Evolutionary conservation across 768 basidiomycete species (phyloP).

Genomic region (Sarcodon aspratus): DNA sequence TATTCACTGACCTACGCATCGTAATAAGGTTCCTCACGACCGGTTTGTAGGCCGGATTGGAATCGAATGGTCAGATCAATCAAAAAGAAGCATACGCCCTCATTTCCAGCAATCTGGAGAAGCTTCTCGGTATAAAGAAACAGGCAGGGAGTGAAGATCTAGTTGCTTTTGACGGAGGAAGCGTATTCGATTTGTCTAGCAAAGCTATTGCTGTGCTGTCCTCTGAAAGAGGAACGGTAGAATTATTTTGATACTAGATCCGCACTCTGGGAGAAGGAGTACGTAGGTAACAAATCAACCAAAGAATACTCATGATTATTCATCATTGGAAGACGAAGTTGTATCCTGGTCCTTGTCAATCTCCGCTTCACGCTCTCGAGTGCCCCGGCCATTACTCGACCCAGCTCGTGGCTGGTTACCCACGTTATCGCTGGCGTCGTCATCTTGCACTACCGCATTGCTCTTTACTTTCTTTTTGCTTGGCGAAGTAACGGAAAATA

Average conservation of each 20-base stretch:
- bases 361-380: no score
- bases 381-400: constrained; percentile 3
- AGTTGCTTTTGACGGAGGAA: constrained; percentile 19
- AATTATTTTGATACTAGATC: constrained; percentile 13
- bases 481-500: constrained; percentile 8
- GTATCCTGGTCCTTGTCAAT: no score
- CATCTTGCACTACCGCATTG: constrained; percentile 21
- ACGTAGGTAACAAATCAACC: constrained; percentile 6
- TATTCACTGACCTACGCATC: neutral
- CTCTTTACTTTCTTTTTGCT: constrained; percentile 19
- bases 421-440: constrained; percentile 12
- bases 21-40: neutral
- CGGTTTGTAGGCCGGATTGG: constrained; percentile 23
- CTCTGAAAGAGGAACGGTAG: constrained; percentile 15
- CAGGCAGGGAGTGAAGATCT: constrained; percentile 23
- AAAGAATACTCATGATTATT: neutral
- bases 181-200: constrained; percentile 16
- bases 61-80: constrained; percentile 26
- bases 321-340: neutral
- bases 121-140: constrained; percentile 27
- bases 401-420: constrained; percentile 3
- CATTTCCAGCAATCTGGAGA: constrained; percentile 29
- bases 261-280: neutral
- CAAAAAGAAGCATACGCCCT: constrained; percentile 23
- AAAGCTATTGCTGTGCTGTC: constrained; percentile 19